Percentiles rank a stretch among this genome's conserved stretches.
Evolutionary conservation across 306 rosid genomes (phyloP).

Genomic region (Acacia confusa): DNA sequence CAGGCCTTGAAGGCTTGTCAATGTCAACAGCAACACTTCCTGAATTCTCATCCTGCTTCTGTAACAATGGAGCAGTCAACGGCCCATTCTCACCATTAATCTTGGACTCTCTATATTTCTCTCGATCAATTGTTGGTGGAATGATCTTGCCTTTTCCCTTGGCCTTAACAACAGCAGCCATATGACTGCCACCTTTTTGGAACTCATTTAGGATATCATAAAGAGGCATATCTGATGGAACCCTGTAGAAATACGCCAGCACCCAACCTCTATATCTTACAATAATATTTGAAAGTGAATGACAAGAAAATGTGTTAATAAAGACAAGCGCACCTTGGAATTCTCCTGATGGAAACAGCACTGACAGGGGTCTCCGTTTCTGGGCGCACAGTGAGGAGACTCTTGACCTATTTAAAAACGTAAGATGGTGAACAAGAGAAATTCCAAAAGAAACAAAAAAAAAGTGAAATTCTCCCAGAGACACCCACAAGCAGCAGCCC

Average conservation of each 20-base stretch:
- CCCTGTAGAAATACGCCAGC: slow-evolving; percentile 55
- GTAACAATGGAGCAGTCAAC: slow-evolving; percentile 72
- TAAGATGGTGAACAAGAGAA: slow-evolving; percentile 20
- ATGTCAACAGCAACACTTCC: slow-evolving; percentile 66
- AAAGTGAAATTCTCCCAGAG: slow-evolving; percentile 21
- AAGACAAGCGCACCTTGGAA: slow-evolving; percentile 71
- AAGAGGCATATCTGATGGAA: slow-evolving; percentile 97
- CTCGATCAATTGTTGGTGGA: slow-evolving; percentile 47
- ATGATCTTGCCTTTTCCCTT: slow-evolving; percentile 55
- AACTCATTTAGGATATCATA: slow-evolving; percentile 95
- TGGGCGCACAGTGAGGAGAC: slow-evolving; percentile 95
- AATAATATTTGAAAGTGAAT: slow-evolving; percentile 1
- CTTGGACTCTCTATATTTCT: slow-evolving; percentile 48
- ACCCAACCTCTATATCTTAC: slow-evolving; percentile 25
- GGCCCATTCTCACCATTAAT: slow-evolving; percentile 38
- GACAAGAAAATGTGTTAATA: slow-evolving; percentile 20
- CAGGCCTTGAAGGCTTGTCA: slow-evolving; percentile 54
- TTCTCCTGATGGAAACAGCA: slow-evolving; percentile 90
- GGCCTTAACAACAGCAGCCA: slow-evolving; percentile 94
- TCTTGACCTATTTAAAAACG: slow-evolving; percentile 66
- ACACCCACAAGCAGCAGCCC: slow-evolving; percentile 85
- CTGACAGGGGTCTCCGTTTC: slow-evolving; percentile 96
- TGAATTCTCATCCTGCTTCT: slow-evolving; percentile 44
- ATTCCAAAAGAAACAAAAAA: neutral
- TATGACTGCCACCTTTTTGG: slow-evolving; percentile 97